Base-by-base conservation (phyloP, 164 flowering plant species). In the Euptelea pleiosperma region DNA sequence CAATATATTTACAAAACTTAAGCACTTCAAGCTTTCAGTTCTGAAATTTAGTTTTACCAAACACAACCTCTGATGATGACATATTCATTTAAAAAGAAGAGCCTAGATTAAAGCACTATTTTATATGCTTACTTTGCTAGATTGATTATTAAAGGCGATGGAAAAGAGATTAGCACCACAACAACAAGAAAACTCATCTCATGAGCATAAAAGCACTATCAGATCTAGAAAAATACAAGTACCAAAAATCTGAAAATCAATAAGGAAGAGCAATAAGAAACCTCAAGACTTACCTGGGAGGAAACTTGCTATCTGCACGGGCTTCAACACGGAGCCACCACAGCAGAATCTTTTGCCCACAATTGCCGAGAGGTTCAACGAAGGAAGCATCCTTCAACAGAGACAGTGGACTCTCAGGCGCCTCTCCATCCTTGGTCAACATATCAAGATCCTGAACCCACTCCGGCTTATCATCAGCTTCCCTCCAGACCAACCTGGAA, bases 301-400 rank as follows among this genome's bases (percentile, higher is more conserved):
- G 97, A 52, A 90, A 93, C 65, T 85, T 93, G 86, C 99, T 88
- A 64, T 93, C 97, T 8, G 85, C 62, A 30, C 96, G 91, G 45
- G 99, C 99, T 75, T 93, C 99, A 61, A 83, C 96, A 25, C 99
- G 94, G 11, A 93, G 85, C 99, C 99, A 93, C 99, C 99, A 93
- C 6, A 90, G 73, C 82, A 93, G 11, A 72, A 93, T 80, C 72
- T 90, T 87, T 44, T 92, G 82, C 19, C 99, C 99, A 63, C 97
- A 93, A 56, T 77, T 76, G 26, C 99, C 97, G 29, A 93, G 89
- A 52, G 99, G 96, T 69, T 93, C 96, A 48, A 93, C 92, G 44
- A 77, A 68, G 15, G 97, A 82, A 39, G 79, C 40, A 34, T 90
- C 87, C 74, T 79, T 85, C 62, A 93, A 51, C 69, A 93, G 49